These are phyloP conservation scores for Paracorniculantispora psalliotae DNA, from an alignment of 2,329 filamentous ascomycete species.

Conservation along the genomic window DNA sequence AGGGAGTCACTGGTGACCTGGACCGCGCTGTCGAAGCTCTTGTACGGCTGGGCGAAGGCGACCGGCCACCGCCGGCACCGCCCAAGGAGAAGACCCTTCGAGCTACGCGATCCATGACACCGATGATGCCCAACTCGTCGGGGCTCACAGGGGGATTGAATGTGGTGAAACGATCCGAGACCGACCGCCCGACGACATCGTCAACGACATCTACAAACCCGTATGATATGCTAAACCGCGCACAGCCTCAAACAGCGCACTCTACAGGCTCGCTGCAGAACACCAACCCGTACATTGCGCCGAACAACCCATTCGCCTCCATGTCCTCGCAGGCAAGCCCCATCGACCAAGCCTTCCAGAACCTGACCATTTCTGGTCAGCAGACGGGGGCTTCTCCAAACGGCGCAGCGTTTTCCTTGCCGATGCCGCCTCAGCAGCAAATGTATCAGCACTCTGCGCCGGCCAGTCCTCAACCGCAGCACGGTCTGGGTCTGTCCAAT, in stretches of 20 bases:
- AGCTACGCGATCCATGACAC: constrained; percentile 50
- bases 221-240: constrained; percentile 55
- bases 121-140: constrained; percentile 37
- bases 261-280: constrained; percentile 58
- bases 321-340: constrained; percentile 35
- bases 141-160: constrained; percentile 21
- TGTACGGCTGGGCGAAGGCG: constrained; percentile 73
- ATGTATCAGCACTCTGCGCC: constrained; percentile 42
- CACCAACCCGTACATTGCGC: constrained; percentile 49
- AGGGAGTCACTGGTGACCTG: constrained; percentile 77
- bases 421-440: constrained; percentile 34
- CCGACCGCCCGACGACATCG: constrained; percentile 34
- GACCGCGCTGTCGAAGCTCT: constrained; percentile 83
- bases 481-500: constrained; percentile 35
- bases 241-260: constrained; percentile 58
- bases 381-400: constrained; percentile 70
- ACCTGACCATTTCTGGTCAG: constrained; percentile 59
- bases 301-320: constrained; percentile 67
- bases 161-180: constrained; percentile 16
- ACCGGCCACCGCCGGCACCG: constrained; percentile 33
- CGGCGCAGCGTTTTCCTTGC: constrained; percentile 57
- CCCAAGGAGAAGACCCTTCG: constrained; percentile 45
- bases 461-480: constrained; percentile 36
- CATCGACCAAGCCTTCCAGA: constrained; percentile 68
- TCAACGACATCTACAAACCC: constrained; percentile 57